Evolutionary conservation across 805 yeast genomes (phyloP).

Genomic region (Wickerhamomyces pijperi): DNA sequence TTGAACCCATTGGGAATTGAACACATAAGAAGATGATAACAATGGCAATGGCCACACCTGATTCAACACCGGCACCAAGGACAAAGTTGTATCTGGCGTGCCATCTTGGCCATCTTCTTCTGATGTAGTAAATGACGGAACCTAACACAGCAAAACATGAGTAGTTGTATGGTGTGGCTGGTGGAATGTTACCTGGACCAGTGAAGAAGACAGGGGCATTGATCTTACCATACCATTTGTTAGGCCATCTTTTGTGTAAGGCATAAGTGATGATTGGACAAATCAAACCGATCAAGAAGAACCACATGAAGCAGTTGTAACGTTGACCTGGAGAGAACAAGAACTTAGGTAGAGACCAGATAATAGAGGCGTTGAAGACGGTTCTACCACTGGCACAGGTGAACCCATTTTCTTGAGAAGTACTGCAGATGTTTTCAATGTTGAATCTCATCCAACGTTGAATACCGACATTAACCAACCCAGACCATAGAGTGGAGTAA

Average conservation of each 20-base stretch:
- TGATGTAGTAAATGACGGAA: conserved; percentile 31
- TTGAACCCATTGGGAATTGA: conserved; percentile 30
- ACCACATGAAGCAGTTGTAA: conserved; percentile 45
- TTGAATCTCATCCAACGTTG: conserved; percentile 30
- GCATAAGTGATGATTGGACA: conserved; percentile 24
- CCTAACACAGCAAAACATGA: conserved; percentile 40
- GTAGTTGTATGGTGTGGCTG: conserved; percentile 63
- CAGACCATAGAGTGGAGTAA: conserved; percentile 27
- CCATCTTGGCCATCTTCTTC: conserved; percentile 39
- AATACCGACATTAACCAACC: conserved; percentile 26
- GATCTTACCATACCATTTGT: conserved; percentile 25
- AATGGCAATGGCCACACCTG: conserved; percentile 53
- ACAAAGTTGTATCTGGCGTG: conserved; percentile 52
- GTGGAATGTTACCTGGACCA: conserved; percentile 56
- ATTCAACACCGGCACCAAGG: conserved; percentile 48
- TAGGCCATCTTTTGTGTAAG: conserved; percentile 20
- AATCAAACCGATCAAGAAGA: conserved; percentile 41
- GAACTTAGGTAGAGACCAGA: conserved; percentile 43
- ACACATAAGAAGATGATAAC: conserved; percentile 43
- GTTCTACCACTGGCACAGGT: conserved; percentile 30
- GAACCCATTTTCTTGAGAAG: conserved; percentile 31
- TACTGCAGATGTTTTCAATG: conserved; percentile 26
- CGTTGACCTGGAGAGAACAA: conserved; percentile 34
- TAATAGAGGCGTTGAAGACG: conserved; percentile 38
- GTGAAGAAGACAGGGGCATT: conserved; percentile 57